These are phyloP conservation scores for Tetrahymena borealis DNA, from an alignment of 73 alveolate genomes.

Conservation along the genomic window DNA sequence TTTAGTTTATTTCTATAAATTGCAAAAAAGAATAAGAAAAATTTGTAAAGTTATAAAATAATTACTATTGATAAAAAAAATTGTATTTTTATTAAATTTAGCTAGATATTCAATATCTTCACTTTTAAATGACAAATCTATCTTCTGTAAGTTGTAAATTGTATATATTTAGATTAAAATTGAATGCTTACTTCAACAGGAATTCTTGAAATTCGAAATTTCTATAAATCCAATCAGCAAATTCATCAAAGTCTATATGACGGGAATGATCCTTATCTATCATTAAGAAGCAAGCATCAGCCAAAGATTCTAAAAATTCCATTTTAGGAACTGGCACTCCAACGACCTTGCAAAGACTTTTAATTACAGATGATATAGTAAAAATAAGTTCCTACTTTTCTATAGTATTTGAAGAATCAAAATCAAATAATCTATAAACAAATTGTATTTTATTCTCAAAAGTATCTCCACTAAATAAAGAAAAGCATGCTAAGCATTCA, in stretches of 20 bases:
- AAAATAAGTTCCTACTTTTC: slow-evolving; percentile 20
- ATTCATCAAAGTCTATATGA: slow-evolving; percentile 40
- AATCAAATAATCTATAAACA: slow-evolving; percentile 30
- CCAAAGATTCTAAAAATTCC: slow-evolving; percentile 28
- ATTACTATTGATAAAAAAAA: too few species aligned
- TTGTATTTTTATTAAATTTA: neutral
- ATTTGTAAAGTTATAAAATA: too few species aligned
- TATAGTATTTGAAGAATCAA: slow-evolving; percentile 32
- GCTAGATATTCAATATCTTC: neutral
- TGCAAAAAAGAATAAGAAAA: too few species aligned
- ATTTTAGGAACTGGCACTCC: slow-evolving; percentile 30
- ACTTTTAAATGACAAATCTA: neutral
- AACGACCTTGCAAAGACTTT: slow-evolving; percentile 31
- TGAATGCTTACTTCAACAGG: slow-evolving; percentile 13
- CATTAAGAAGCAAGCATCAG: slow-evolving; percentile 33
- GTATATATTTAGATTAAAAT: neutral
- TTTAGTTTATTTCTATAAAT: too few species aligned
- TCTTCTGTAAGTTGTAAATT: neutral
- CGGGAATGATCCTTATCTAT: slow-evolving; percentile 32
- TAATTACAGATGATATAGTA: slow-evolving; percentile 26
- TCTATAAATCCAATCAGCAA: slow-evolving; percentile 25
- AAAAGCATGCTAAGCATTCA: slow-evolving; percentile 37
- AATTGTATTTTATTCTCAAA: slow-evolving; percentile 25
- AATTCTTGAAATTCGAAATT: slow-evolving; percentile 35
- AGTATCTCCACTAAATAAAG: slow-evolving; percentile 44